Conservation (phyloP, 495 filamentous ascomycete species). For the Trichoderma virens region DNA sequence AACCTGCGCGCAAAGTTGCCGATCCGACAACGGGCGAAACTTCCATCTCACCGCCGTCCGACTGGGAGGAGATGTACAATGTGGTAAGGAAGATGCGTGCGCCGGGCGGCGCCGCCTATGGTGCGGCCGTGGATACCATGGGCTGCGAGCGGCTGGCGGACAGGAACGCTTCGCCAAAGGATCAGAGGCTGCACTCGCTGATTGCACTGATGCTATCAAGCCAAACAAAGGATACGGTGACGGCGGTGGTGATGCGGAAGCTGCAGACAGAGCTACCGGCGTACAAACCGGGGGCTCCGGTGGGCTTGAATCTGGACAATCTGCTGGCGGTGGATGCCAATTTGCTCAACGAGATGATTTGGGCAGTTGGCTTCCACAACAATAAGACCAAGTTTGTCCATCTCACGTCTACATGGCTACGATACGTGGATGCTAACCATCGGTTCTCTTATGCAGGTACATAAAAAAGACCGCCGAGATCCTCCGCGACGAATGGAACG, state of each 20-base stretch:
- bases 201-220: constrained; percentile 91
- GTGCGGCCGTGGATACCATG: constrained; percentile 95
- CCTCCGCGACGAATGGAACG: constrained; percentile 55
- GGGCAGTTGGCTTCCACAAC: constrained; percentile 87
- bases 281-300: constrained; percentile 23
- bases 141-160: constrained; percentile 78
- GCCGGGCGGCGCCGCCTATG: constrained; percentile 47
- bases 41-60: constrained; percentile 57
- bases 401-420: neutral
- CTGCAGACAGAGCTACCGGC: constrained; percentile 66
- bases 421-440: neutral
- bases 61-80: constrained; percentile 81
- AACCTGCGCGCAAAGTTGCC: constrained; percentile 58
- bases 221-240: constrained; percentile 95
- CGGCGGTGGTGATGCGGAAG: constrained; percentile 71
- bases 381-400: constrained; percentile 66
- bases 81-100: constrained; percentile 72
- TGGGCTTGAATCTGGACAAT: constrained; percentile 65
- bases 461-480: constrained; percentile 73
- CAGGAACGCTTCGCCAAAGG: constrained; percentile 41
- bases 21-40: constrained; percentile 45
- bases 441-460: constrained; percentile 35
- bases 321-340: constrained; percentile 65
- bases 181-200: constrained; percentile 84
- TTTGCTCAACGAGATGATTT: constrained; percentile 70